A percentile compares a stretch with the other conserved stretches of the same genome.
These are phyloP conservation scores for Striga hermonthica DNA, from an alignment of 305 asterid genomes.

Conservation along the genomic window DNA sequence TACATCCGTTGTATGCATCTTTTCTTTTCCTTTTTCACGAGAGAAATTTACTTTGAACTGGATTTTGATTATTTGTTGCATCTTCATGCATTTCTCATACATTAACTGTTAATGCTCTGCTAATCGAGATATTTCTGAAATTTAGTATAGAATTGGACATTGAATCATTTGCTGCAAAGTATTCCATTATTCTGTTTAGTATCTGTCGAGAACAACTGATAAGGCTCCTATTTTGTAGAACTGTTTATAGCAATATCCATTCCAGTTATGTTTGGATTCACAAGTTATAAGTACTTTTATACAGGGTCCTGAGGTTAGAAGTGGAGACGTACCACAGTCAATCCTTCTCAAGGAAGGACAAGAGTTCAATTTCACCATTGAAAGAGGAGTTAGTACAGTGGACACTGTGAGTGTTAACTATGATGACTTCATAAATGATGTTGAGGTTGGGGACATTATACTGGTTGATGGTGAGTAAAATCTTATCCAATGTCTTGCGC, in stretches of 20 bases:
- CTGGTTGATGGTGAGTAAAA: conserved; percentile 79
- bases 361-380: conserved; percentile 84
- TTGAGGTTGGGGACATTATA: conserved; percentile 75
- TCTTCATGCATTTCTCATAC: neutral
- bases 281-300: conserved; percentile 25
- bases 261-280: neutral
- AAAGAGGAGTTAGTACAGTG: conserved; percentile 73
- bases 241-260: neutral
- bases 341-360: conserved; percentile 83
- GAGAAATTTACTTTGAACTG: neutral
- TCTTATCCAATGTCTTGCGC: conserved; percentile 8
- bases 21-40: neutral
- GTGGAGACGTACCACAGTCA: conserved; percentile 89
- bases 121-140: neutral
- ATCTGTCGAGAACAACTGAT: neutral
- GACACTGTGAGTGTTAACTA: conserved; percentile 96
- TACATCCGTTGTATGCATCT: neutral
- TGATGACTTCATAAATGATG: conserved; percentile 88
- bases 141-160: conserved; percentile 2
- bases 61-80: conserved; percentile 1
- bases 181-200: neutral
- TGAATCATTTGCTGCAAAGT: conserved; percentile 1
- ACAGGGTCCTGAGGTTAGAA: conserved; percentile 99
- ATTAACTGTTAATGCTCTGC: neutral
- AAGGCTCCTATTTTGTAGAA: conserved; percentile 3